Percentiles rank a stretch among this genome's conserved stretches.
Evolutionary conservation across 176 grass and related monocot species (phyloP).

Genomic region (Hordeum marinum): DNA sequence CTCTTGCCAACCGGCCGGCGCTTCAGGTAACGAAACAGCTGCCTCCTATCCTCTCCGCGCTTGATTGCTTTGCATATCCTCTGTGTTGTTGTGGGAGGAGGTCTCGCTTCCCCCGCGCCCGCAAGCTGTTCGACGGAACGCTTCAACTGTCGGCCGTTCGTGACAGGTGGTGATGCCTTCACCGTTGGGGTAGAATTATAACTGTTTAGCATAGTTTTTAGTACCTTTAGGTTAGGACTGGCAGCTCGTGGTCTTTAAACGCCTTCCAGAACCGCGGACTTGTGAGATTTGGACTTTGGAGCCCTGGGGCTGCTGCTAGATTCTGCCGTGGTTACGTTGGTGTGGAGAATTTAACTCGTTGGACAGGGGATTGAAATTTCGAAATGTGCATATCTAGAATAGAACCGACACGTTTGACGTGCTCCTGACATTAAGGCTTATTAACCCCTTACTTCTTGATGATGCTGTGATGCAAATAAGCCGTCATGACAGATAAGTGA

Average conservation of each 20-base stretch:
- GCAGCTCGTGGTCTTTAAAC: neutral
- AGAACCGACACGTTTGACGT: neutral
- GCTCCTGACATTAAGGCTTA: neutral
- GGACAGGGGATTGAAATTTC: neutral
- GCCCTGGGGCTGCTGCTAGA: too few relatives aligned
- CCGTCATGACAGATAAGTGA: neutral
- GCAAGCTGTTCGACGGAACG: conserved; percentile 29
- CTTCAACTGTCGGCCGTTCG: neutral
- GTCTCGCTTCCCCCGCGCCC: neutral
- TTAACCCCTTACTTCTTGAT: neutral
- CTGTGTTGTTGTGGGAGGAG: neutral
- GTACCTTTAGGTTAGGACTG: neutral
- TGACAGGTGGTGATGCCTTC: neutral
- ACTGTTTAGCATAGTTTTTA: neutral
- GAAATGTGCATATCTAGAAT: neutral
- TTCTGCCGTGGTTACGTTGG: neutral
- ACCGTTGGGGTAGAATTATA: neutral
- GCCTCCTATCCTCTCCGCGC: too few relatives aligned
- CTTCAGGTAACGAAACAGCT: conserved; percentile 5
- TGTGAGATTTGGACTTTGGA: neutral
- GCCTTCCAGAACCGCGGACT: neutral
- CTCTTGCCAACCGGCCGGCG: neutral
- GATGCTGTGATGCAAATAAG: neutral
- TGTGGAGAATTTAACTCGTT: neutral
- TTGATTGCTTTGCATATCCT: neutral